A percentile compares a stretch with the other conserved stretches of the same genome.
Conservation (phyloP, 371 early-diverging fungal genomes). For the Mortierella polycephala region DNA sequence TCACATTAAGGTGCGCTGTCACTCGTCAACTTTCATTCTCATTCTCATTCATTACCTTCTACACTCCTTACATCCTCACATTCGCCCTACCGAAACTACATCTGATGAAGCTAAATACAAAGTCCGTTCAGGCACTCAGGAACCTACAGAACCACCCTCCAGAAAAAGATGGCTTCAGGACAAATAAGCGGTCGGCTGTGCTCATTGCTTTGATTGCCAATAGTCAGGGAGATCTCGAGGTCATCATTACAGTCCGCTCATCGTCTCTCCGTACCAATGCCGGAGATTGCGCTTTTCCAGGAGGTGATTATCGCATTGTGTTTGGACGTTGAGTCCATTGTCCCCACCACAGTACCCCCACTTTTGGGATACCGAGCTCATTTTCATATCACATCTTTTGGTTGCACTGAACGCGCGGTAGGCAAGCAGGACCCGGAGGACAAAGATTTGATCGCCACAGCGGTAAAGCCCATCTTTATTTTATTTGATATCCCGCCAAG, state of each 20-base stretch:
- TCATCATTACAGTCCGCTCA: conserved; percentile 41
- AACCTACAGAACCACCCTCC: conserved; percentile 13
- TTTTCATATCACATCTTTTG: too few species aligned
- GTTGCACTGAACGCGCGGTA: not conserved
- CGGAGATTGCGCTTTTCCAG: conserved; percentile 42
- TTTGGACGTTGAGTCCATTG: too few species aligned
- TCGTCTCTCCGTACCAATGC: conserved; percentile 37
- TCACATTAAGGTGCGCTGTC: not conserved
- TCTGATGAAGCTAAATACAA: conserved; percentile 26
- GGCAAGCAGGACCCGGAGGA: conserved; percentile 45
- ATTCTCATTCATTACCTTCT: not conserved
- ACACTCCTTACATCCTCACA: too few species aligned
- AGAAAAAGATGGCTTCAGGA: conserved; percentile 9
- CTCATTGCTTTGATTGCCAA: conserved; percentile 33
- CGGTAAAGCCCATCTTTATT: conserved; percentile 9
- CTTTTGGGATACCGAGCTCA: too few species aligned
- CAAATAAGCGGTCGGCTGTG: conserved; percentile 37
- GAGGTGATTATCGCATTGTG: conserved; percentile 22
- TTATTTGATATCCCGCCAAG: not conserved
- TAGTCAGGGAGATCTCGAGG: conserved; percentile 38
- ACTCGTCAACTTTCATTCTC: not conserved
- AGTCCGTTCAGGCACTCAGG: conserved; percentile 20
- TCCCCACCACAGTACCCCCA: too few species aligned
- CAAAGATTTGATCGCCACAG: conserved; percentile 34
- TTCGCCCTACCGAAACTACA: not conserved